A percentile compares a stretch with the other conserved stretches of the same genome.
Evolutionary conservation across 768 basidiomycete species (phyloP).

Genomic region (Russula sp.): DNA sequence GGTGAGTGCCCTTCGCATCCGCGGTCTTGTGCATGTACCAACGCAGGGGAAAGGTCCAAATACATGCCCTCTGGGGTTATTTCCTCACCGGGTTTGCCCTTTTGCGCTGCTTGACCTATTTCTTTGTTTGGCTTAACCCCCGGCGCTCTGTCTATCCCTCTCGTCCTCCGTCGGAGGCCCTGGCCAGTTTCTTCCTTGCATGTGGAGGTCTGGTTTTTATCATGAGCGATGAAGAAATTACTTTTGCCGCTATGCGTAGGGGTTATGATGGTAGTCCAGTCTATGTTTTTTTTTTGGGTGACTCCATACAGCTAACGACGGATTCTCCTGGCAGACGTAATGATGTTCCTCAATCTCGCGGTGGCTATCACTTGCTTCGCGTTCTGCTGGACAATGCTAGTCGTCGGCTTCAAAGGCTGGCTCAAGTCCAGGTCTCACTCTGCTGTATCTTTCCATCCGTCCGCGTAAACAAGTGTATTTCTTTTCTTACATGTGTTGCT

Average conservation of each 20-base stretch:
- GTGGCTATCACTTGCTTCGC: slow-evolving; percentile 82
- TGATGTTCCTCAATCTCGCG: slow-evolving; percentile 84
- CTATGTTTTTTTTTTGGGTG: background rate
- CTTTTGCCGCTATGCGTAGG: slow-evolving; percentile 84
- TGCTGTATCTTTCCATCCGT: slow-evolving; percentile 30
- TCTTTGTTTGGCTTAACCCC: slow-evolving; percentile 87
- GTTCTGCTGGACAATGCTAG: slow-evolving; percentile 73
- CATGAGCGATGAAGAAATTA: slow-evolving; percentile 83
- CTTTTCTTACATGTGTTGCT: background rate
- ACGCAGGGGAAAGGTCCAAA: slow-evolving; percentile 52
- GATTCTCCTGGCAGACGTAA: slow-evolving; percentile 47
- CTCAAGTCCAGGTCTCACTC: slow-evolving; percentile 41
- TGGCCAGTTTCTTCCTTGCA: slow-evolving; percentile 81
- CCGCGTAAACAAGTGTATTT: slow-evolving; percentile 25
- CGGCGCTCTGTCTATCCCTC: slow-evolving; percentile 81
- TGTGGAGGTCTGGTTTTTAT: slow-evolving; percentile 88
- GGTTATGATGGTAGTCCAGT: slow-evolving; percentile 65
- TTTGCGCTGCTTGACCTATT: slow-evolving; percentile 83
- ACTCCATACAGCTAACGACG: background rate
- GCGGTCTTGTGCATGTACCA: background rate
- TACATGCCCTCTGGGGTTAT: slow-evolving; percentile 89
- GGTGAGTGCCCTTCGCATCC: slow-evolving; percentile 29
- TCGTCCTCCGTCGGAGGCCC: slow-evolving; percentile 87
- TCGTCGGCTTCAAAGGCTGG: slow-evolving; percentile 82
- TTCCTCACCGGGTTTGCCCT: slow-evolving; percentile 72